Conservation (phyloP, 305 asterid species). For the Euphrasia arctica region DNA sequence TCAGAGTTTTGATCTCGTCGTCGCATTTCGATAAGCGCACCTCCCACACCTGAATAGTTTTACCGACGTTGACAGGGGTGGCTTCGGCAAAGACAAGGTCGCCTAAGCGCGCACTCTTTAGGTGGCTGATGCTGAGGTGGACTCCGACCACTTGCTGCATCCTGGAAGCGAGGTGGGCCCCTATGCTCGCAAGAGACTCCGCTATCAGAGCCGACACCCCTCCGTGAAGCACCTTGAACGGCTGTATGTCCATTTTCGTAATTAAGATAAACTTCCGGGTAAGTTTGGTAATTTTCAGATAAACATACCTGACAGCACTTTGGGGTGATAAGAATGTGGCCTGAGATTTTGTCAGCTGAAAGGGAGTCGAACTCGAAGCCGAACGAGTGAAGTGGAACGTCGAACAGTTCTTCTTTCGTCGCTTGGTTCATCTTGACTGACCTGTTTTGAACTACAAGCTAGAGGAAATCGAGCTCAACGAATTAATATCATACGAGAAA, state of each 20-base stretch:
- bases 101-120: slow-evolving; percentile 64
- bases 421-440: slow-evolving; percentile 28
- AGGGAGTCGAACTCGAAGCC: slow-evolving; percentile 62
- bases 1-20: slow-evolving; percentile 33
- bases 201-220: slow-evolving; percentile 70
- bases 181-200: slow-evolving; percentile 67
- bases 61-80: slow-evolving; percentile 51
- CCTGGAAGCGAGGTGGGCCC: slow-evolving; percentile 64
- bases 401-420: slow-evolving; percentile 41
- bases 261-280: background rate
- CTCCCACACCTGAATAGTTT: slow-evolving; percentile 75
- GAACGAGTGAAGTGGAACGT: slow-evolving; percentile 40
- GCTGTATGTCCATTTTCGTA: slow-evolving; percentile 29
- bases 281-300: background rate
- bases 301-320: slow-evolving; percentile 42
- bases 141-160: slow-evolving; percentile 71
- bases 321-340: slow-evolving; percentile 38
- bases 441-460: no score
- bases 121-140: slow-evolving; percentile 63
- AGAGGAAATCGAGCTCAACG: no score
- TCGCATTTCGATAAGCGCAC: slow-evolving; percentile 45
- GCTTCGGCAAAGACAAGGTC: slow-evolving; percentile 69
- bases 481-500: no score
- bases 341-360: slow-evolving; percentile 48
- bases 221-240: slow-evolving; percentile 65